Conservation (phyloP, 1,139 yeast genomes). For the Sugiyamaella grinbergsii region DNA sequence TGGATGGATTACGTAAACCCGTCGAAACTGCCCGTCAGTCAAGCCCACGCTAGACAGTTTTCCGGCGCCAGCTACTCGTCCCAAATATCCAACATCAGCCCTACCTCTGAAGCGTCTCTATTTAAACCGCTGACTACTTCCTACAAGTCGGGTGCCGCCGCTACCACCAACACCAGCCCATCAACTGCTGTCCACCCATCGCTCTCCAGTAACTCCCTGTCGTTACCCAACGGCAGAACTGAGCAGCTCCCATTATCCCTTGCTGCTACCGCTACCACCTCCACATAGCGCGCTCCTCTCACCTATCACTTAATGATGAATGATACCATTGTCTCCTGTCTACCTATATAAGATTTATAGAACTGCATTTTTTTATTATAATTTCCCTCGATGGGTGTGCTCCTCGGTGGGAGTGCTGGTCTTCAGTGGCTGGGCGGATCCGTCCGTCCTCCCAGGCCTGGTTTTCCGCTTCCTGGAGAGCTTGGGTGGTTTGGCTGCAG, state of each 20-base stretch:
- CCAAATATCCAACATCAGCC: slow-evolving; percentile 4
- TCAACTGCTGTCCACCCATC: slow-evolving; percentile 2
- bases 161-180: neutral
- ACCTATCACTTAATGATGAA: slow-evolving; percentile 2
- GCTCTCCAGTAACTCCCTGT: slow-evolving; percentile 24
- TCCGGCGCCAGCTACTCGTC: slow-evolving; percentile 16
- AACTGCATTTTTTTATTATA: neutral
- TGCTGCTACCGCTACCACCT: slow-evolving; percentile 20
- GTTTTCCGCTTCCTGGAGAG: no score
- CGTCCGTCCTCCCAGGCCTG: no score
- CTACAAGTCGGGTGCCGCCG: slow-evolving; percentile 6
- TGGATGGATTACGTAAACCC: slow-evolving; percentile 37
- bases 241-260: slow-evolving; percentile 33
- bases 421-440: no score
- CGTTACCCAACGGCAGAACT: slow-evolving; percentile 31
- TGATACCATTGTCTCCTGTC: neutral
- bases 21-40: slow-evolving; percentile 23
- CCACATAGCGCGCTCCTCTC: slow-evolving; percentile 1
- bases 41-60: slow-evolving; percentile 20
- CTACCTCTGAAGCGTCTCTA: neutral
- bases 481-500: no score
- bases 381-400: neutral
- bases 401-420: no score
- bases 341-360: slow-evolving; percentile 4
- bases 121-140: slow-evolving; percentile 10